Conservation (phyloP, 345 rosid species). For the Streptanthus diversifolius region DNA sequence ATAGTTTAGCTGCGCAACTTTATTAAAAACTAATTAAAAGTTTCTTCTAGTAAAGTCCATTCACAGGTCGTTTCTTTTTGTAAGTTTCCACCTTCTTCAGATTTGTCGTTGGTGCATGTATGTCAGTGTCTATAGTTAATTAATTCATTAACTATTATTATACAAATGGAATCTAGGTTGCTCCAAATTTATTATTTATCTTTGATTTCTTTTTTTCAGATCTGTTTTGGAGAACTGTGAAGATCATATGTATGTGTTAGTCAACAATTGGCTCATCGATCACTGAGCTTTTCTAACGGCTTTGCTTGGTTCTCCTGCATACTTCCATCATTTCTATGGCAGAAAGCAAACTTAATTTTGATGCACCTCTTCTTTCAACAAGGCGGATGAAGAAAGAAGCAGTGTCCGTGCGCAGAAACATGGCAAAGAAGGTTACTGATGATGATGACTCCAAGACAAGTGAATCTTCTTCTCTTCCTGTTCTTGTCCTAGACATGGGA, state of each 20-base stretch:
- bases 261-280: conserved; percentile 5
- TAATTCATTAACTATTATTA: conserved; percentile 1
- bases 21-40: background rate
- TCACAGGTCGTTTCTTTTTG: conserved; percentile 17
- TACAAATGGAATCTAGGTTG: conserved; percentile 23
- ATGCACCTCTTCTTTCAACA: conserved; percentile 72
- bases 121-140: conserved; percentile 22
- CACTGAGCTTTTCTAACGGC: conserved; percentile 21
- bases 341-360: conserved; percentile 64
- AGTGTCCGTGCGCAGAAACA: conserved; percentile 36
- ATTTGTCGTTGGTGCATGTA: conserved; percentile 25
- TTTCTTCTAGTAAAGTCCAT: conserved; percentile 1
- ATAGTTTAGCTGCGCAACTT: background rate
- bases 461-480: conserved; percentile 31
- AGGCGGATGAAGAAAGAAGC: conserved; percentile 45
- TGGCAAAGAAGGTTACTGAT: conserved; percentile 25
- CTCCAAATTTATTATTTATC: conserved; percentile 8
- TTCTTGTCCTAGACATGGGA: conserved; percentile 32
- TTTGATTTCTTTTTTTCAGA: conserved; percentile 14
- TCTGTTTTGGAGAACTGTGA: conserved; percentile 35
- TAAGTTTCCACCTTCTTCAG: conserved; percentile 10
- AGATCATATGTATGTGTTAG: background rate
- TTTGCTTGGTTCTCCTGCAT: conserved; percentile 8
- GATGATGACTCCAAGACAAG: conserved; percentile 21
- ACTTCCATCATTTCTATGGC: conserved; percentile 36